These are phyloP conservation scores for Gossypium bickii DNA, from an alignment of 345 rosid species.

Conservation along the genomic window DNA sequence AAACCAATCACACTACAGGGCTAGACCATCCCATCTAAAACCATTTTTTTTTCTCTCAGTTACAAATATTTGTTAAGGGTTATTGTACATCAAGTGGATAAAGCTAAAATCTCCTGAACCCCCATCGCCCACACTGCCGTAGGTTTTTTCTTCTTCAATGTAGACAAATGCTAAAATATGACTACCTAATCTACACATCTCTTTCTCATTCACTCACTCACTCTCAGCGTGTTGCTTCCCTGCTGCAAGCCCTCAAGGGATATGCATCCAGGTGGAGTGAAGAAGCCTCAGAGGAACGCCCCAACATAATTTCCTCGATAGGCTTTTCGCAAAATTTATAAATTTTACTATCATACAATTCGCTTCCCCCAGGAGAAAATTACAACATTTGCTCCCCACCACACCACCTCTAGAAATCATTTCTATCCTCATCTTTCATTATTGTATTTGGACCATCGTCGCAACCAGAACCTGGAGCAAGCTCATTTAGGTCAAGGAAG, in stretches of 20 bases:
- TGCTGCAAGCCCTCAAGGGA: slow-evolving; percentile 32
- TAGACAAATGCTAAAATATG: slow-evolving; percentile 55
- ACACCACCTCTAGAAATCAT: slow-evolving; percentile 47
- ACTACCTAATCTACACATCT: slow-evolving; percentile 63
- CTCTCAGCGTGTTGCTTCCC: slow-evolving; percentile 36
- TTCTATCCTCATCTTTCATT: slow-evolving; percentile 57
- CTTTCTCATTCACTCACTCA: slow-evolving; percentile 2
- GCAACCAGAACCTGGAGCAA: slow-evolving; percentile 89
- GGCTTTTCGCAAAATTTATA: slow-evolving; percentile 48
- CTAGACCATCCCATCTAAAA: slow-evolving; percentile 33
- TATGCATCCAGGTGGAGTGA: slow-evolving; percentile 33
- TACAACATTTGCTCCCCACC: slow-evolving; percentile 27
- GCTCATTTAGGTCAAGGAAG: slow-evolving; percentile 87
- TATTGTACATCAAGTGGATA: slow-evolving; percentile 54
- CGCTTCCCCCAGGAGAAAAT: slow-evolving; percentile 30
- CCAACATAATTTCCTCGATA: slow-evolving; percentile 24
- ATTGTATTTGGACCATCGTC: slow-evolving; percentile 79
- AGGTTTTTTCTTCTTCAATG: slow-evolving; percentile 38
- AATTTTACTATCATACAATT: slow-evolving; percentile 34
- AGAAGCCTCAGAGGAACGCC: slow-evolving; percentile 39
- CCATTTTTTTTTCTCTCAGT: slow-evolving; percentile 30
- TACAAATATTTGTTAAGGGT: slow-evolving; percentile 40
- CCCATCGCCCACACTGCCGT: slow-evolving; percentile 24
- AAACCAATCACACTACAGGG: slow-evolving; percentile 25
- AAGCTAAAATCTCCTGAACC: slow-evolving; percentile 36